These are phyloP conservation scores for Perilla frutescens DNA, from an alignment of 257 asterid species.

Conservation along the genomic window DNA sequence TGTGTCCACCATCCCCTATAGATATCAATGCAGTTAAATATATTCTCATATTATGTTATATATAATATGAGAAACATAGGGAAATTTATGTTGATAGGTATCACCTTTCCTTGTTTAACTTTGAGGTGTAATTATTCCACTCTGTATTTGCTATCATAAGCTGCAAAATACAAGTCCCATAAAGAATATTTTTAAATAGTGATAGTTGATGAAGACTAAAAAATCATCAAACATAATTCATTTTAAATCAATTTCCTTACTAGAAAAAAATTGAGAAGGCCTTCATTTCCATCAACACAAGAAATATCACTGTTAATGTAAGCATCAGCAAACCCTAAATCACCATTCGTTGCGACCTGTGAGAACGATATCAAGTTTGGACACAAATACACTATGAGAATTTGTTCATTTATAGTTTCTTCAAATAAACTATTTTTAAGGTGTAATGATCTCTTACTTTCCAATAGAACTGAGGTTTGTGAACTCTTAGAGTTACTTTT, in stretches of 20 bases:
- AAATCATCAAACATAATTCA: too few species aligned
- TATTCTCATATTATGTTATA: too few species aligned
- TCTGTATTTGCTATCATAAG: slow-evolving; percentile 64
- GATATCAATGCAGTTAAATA: neutral
- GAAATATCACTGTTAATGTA: slow-evolving; percentile 76
- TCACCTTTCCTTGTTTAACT: slow-evolving; percentile 55
- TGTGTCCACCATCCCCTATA: slow-evolving; percentile 90
- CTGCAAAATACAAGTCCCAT: slow-evolving; percentile 39
- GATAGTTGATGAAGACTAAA: too few species aligned
- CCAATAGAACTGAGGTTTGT: slow-evolving; percentile 80
- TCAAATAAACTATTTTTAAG: neutral
- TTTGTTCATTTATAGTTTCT: too few species aligned
- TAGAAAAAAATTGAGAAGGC: slow-evolving; percentile 69
- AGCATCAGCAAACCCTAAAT: slow-evolving; percentile 85
- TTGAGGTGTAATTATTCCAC: slow-evolving; percentile 49
- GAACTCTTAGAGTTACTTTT: slow-evolving; percentile 68
- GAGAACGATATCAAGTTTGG: neutral
- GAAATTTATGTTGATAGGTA: too few species aligned
- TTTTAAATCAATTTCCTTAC: slow-evolving; percentile 41
- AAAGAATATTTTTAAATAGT: too few species aligned
- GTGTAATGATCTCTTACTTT: slow-evolving; percentile 47
- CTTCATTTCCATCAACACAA: slow-evolving; percentile 60
- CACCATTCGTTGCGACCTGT: slow-evolving; percentile 74
- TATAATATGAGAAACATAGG: too few species aligned
- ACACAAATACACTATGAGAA: too few species aligned